A percentile compares a stretch with the other conserved stretches of the same genome.
Conservation (phyloP, 148 eudicot genomes). For the Rhododendron williamsianum region DNA sequence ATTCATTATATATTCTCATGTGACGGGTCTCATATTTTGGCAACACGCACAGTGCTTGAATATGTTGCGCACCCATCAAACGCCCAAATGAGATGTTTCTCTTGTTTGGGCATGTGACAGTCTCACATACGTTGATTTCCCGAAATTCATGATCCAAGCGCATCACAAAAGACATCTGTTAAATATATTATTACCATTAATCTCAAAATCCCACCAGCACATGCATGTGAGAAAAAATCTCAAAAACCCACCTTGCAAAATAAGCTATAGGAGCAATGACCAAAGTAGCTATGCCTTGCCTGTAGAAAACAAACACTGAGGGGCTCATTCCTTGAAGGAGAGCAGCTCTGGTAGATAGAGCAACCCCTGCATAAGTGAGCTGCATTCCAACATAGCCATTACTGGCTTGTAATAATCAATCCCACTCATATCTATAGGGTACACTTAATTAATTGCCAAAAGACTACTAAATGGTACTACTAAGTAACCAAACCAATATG, state of each 20-base stretch:
- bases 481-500: neutral
- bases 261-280: conserved; percentile 56
- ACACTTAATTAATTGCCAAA: neutral
- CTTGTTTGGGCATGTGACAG: neutral
- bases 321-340: conserved; percentile 65
- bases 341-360: conserved; percentile 52
- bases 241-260: conserved; percentile 28
- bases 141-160: neutral
- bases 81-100: neutral
- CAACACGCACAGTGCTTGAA: neutral
- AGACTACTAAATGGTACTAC: neutral
- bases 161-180: neutral
- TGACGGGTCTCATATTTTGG: neutral
- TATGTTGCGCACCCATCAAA: neutral
- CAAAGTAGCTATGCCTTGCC: conserved; percentile 52
- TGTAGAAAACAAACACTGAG: conserved; percentile 57
- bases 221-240: neutral
- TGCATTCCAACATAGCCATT: conserved; percentile 48
- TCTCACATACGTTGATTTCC: neutral
- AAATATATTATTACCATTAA: neutral
- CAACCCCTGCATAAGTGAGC: conserved; percentile 36
- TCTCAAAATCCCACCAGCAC: neutral
- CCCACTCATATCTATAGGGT: conserved; percentile 16
- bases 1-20: neutral
- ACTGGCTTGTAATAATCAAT: conserved; percentile 40